Conservation (phyloP, 2,329 filamentous ascomycete species). For the Paradendryphiella salina region DNA sequence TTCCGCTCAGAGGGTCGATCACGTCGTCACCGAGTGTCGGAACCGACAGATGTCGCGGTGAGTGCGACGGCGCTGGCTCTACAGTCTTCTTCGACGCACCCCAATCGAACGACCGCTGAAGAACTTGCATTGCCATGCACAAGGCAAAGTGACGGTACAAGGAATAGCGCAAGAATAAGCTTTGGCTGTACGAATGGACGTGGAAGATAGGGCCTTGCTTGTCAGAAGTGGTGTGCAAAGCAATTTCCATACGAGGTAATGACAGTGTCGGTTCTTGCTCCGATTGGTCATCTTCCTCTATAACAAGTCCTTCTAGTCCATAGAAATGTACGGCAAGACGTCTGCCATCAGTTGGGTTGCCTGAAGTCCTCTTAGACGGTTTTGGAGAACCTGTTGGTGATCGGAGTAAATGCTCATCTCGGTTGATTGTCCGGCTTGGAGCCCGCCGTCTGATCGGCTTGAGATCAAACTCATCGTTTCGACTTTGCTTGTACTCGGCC, state of each 20-base stretch:
- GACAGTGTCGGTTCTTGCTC: conserved; percentile 85
- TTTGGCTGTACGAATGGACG: conserved; percentile 77
- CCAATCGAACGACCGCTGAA: conserved; percentile 55
- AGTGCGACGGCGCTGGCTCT: conserved; percentile 17
- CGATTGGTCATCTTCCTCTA: conserved; percentile 82
- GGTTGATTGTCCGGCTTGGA: conserved; percentile 61
- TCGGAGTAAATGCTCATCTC: conserved; percentile 66
- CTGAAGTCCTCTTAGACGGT: conserved; percentile 55
- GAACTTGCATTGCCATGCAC: conserved; percentile 75
- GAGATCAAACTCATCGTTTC: conserved; percentile 65
- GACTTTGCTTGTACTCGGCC: conserved; percentile 84
- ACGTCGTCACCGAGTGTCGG: conserved; percentile 40
- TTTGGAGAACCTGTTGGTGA: conserved; percentile 55
- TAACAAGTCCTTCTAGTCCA: conserved; percentile 85
- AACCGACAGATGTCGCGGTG: conserved; percentile 36
- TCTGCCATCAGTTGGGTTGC: conserved; percentile 69
- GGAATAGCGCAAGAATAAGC: conserved; percentile 83
- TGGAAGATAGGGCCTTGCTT: conserved; percentile 86
- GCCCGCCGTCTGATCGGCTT: conserved; percentile 68
- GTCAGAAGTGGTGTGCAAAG: conserved; percentile 82
- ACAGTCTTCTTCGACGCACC: conserved; percentile 15
- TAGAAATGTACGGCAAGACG: conserved; percentile 78
- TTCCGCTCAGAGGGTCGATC: conserved; percentile 30
- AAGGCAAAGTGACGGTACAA: conserved; percentile 91
- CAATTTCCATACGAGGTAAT: conserved; percentile 83